These are phyloP conservation scores for Hippophae rhamnoides DNA, from an alignment of 306 rosid genomes.

Conservation along the genomic window DNA sequence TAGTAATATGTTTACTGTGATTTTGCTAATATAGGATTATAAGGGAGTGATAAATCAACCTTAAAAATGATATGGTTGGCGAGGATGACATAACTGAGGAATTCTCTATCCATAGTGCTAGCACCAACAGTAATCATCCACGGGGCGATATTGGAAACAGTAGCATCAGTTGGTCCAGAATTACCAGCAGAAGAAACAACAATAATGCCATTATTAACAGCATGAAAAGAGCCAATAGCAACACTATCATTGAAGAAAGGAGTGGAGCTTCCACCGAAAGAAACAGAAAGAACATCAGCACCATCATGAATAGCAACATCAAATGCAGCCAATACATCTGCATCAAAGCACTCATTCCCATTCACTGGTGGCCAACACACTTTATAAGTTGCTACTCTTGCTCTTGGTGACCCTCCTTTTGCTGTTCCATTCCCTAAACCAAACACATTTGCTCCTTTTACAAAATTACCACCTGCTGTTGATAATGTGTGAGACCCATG, in stretches of 20 bases:
- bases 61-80: slow-evolving; percentile 34
- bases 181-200: slow-evolving; percentile 93
- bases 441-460: slow-evolving; percentile 45
- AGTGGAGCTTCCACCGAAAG: slow-evolving; percentile 53
- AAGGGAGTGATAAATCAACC: slow-evolving; percentile 28
- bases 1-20: too few relatives aligned
- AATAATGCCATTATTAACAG: slow-evolving; percentile 51
- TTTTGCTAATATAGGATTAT: not conserved
- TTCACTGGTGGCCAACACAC: slow-evolving; percentile 75
- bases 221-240: slow-evolving; percentile 83
- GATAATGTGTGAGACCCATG: slow-evolving; percentile 92
- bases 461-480: slow-evolving; percentile 77
- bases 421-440: slow-evolving; percentile 75
- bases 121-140: slow-evolving; percentile 88
- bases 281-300: slow-evolving; percentile 65
- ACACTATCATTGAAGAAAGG: slow-evolving; percentile 48
- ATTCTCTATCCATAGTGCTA: slow-evolving; percentile 80
- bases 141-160: slow-evolving; percentile 50
- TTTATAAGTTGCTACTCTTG: slow-evolving; percentile 78
- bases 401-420: slow-evolving; percentile 78
- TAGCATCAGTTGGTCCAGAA: slow-evolving; percentile 50
- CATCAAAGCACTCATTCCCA: slow-evolving; percentile 60
- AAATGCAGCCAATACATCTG: slow-evolving; percentile 71
- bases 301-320: slow-evolving; percentile 76
- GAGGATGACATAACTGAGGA: slow-evolving; percentile 48